Evolutionary conservation across 2,329 filamentous ascomycete species (phyloP).

Genomic region (Stagonosporopsis chrysanthemi): DNA sequence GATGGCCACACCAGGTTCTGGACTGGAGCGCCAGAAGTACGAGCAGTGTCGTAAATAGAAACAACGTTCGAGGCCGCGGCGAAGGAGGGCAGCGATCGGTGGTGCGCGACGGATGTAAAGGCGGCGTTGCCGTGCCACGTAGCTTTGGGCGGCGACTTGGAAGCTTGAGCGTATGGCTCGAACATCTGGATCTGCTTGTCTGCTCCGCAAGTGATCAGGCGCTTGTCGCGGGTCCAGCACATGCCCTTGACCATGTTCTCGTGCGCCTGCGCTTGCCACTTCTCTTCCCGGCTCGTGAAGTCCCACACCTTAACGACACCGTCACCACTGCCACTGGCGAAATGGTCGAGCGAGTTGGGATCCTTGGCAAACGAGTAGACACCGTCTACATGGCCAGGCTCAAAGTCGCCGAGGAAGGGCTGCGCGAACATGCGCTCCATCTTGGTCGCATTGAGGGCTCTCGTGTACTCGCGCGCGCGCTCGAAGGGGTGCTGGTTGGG

Average conservation of each 20-base stretch:
- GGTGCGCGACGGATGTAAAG: conserved; percentile 84
- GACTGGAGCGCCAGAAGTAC: conserved; percentile 77
- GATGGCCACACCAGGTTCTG: conserved; percentile 89
- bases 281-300: conserved; percentile 73
- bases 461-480: conserved; percentile 83
- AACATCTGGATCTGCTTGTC: conserved; percentile 90
- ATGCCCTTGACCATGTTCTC: conserved; percentile 93
- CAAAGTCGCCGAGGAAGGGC: conserved; percentile 86
- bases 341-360: conserved; percentile 55
- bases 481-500: conserved; percentile 90
- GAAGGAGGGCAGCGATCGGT: conserved; percentile 79
- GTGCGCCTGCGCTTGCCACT: conserved; percentile 82
- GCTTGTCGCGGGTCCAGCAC: conserved; percentile 85
- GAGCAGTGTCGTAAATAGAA: conserved; percentile 86
- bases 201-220: conserved; percentile 83
- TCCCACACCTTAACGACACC: conserved; percentile 96
- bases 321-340: conserved; percentile 65
- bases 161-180: conserved; percentile 80
- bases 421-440: conserved; percentile 90
- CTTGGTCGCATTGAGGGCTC: conserved; percentile 84
- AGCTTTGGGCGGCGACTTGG: conserved; percentile 74
- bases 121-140: conserved; percentile 85
- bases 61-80: conserved; percentile 80
- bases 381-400: conserved; percentile 90
- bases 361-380: conserved; percentile 60